A percentile compares a stretch with the other conserved stretches of the same genome.
Evolutionary conservation across 495 filamentous ascomycete genomes (phyloP).

Genomic region (Mycothermus thermophilus): DNA sequence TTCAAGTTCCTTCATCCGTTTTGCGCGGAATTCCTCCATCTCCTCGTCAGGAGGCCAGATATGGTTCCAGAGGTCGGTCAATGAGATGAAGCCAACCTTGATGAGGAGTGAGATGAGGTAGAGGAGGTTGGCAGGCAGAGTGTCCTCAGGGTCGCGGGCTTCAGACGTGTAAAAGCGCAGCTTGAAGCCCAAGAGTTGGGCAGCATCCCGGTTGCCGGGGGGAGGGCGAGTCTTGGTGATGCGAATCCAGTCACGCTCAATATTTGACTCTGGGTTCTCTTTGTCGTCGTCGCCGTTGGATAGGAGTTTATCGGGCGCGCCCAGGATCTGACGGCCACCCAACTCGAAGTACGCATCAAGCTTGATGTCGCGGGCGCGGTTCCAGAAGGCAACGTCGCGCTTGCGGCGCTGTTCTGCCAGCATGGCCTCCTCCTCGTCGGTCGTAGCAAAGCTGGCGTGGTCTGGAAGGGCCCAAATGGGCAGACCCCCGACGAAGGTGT

Average conservation of each 20-base stretch:
- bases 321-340: slow-evolving; percentile 43
- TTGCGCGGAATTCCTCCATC: slow-evolving; percentile 56
- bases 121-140: slow-evolving; percentile 77
- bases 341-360: slow-evolving; percentile 80
- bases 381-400: slow-evolving; percentile 72
- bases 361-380: slow-evolving; percentile 57
- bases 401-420: slow-evolving; percentile 36
- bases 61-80: slow-evolving; percentile 84
- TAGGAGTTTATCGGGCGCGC: slow-evolving; percentile 33
- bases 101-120: slow-evolving; percentile 84
- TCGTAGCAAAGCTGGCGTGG: slow-evolving; percentile 39
- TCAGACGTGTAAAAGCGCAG: slow-evolving; percentile 78
- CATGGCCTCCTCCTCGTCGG: slow-evolving; percentile 49
- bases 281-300: slow-evolving; percentile 27
- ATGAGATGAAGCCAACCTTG: slow-evolving; percentile 94
- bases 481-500: slow-evolving; percentile 38
- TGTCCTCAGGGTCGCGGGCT: slow-evolving; percentile 50
- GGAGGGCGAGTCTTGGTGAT: slow-evolving; percentile 69
- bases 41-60: slow-evolving; percentile 72
- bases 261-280: slow-evolving; percentile 32
- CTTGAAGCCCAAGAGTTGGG: slow-evolving; percentile 94
- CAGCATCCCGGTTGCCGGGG: slow-evolving; percentile 75
- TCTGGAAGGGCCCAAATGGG: slow-evolving; percentile 72
- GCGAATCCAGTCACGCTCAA: slow-evolving; percentile 56
- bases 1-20: slow-evolving; percentile 61